Percentiles rank a stretch among this genome's conserved stretches.
Evolutionary conservation across 2,329 filamentous ascomycete species (phyloP).

Genomic region (Trichocomaceae sp.): DNA sequence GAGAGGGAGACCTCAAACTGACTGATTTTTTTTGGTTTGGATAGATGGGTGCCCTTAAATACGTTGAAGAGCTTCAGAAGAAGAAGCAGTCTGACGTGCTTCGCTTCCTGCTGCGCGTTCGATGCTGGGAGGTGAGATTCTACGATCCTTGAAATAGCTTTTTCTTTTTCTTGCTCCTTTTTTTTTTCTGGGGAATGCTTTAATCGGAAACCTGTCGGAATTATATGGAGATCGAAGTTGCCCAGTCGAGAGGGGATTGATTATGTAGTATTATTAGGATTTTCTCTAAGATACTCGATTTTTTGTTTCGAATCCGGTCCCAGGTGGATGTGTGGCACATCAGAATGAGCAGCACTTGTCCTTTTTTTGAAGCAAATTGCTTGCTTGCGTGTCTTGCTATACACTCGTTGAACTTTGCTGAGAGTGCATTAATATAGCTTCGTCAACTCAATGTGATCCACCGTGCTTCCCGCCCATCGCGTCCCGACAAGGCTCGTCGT

Average conservation of each 20-base stretch:
- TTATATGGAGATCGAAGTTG: constrained; percentile 8
- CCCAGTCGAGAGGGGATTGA: constrained; percentile 20
- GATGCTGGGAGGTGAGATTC: constrained; percentile 89
- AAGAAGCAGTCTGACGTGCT: constrained; percentile 99
- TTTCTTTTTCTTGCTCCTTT: constrained; percentile 8
- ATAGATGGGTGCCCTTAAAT: constrained; percentile 99
- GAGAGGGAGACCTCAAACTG: constrained; percentile 9
- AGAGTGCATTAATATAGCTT: constrained; percentile 99
- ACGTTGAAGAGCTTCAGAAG: constrained; percentile 99
- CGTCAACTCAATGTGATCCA: constrained; percentile 99
- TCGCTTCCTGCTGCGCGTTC: constrained; percentile 98
- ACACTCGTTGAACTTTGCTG: constrained; percentile 99
- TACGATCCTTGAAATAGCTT: constrained; percentile 25
- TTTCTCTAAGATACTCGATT: too few species aligned
- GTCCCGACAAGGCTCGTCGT: constrained; percentile 99
- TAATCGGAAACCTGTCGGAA: constrained; percentile 14
- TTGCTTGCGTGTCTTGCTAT: constrained; percentile 62
- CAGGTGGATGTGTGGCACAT: constrained; percentile 45
- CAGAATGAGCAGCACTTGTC: constrained; percentile 15
- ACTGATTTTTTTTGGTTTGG: constrained; percentile 14
- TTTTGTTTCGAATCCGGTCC: constrained; percentile 21
- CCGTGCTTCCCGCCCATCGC: constrained; percentile 94
- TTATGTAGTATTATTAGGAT: constrained; percentile 24
- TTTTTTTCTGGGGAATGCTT: constrained; percentile 8
- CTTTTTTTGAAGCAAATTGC: too few species aligned